phyloP scores from a whole-genome alignment of 352 stramenopile species.

The Elongisporangium undulatum region DNA sequence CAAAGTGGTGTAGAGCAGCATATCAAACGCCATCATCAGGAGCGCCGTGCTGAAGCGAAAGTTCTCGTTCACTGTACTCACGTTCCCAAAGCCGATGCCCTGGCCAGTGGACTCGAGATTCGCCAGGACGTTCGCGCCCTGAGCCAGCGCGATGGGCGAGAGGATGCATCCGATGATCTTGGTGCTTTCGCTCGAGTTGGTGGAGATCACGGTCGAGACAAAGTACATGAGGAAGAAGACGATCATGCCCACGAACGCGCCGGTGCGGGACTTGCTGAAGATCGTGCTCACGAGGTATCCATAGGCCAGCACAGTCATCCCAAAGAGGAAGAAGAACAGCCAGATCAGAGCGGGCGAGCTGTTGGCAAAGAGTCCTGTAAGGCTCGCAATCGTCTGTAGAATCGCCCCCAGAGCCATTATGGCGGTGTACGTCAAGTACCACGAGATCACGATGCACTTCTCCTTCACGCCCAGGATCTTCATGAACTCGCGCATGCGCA shows the following conservation, averaged over 20 bases:
- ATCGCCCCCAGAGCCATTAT: conserved; percentile 70
- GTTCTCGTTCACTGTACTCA: conserved; percentile 26
- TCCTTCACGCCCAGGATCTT: conserved; percentile 89
- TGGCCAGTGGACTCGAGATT: conserved; percentile 36
- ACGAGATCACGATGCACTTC: conserved; percentile 48
- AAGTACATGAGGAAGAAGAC: conserved; percentile 87
- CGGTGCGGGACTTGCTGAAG: conserved; percentile 62
- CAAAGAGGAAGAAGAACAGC: conserved; percentile 71
- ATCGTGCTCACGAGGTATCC: conserved; percentile 63
- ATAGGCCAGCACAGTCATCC: conserved; percentile 39
- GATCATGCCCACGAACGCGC: conserved; percentile 66
- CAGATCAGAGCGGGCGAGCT: conserved; percentile 53
- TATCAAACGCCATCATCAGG: conserved; percentile 79
- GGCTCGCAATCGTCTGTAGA: conserved; percentile 37
- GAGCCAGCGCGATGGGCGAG: conserved; percentile 48
- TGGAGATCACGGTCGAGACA: conserved; percentile 33
- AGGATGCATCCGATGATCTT: conserved; percentile 57
- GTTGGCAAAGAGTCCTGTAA: conserved; percentile 32
- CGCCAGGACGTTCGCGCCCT: conserved; percentile 50
- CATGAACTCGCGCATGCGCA: conserved; percentile 84
- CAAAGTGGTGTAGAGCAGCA: conserved; percentile 86
- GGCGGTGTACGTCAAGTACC: conserved; percentile 85
- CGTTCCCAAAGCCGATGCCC: conserved; percentile 51
- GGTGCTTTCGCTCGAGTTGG: conserved; percentile 10
- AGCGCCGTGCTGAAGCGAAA: conserved; percentile 55